A percentile compares a stretch with the other conserved stretches of the same genome.
Conservation (phyloP, 2,329 filamentous ascomycete species). For the Mariannaea elegans region DNA sequence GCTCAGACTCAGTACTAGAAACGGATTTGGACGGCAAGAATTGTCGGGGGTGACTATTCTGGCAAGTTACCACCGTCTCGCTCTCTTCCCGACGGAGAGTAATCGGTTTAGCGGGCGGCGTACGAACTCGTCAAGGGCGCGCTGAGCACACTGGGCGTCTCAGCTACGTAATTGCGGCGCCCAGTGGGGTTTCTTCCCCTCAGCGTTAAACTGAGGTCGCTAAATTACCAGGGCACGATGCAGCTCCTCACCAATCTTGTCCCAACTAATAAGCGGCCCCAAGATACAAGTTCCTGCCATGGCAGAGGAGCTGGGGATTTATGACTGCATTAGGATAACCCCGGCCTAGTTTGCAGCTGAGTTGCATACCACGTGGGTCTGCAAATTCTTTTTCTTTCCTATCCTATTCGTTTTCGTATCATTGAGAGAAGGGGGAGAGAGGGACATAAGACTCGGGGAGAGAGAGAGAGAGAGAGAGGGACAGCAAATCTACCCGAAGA, state of each 20-base stretch:
- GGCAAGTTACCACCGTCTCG: too few relatives aligned
- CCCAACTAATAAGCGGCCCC: background rate
- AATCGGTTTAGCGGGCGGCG: constrained; percentile 14
- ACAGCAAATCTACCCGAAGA: constrained; percentile 22
- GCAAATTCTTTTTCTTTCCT: constrained; percentile 7
- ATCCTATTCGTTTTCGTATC: constrained; percentile 28
- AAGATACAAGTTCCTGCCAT: too few relatives aligned
- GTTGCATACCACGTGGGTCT: constrained; percentile 24
- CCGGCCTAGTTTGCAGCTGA: too few relatives aligned
- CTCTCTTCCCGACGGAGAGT: too few relatives aligned
- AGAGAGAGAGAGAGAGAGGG: too few relatives aligned
- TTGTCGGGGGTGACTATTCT: background rate
- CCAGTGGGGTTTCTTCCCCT: constrained; percentile 18
- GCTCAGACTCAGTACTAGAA: background rate
- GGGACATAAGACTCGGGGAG: too few relatives aligned
- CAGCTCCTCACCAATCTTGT: constrained; percentile 20
- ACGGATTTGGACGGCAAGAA: background rate
- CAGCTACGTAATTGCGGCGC: constrained; percentile 29
- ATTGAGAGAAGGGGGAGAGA: too few relatives aligned
- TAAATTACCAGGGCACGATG: constrained; percentile 6
- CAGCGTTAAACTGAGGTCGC: constrained; percentile 20
- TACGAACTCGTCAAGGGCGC: background rate
- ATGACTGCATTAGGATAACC: too few relatives aligned
- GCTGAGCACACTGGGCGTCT: constrained; percentile 1
- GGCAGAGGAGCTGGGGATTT: too few relatives aligned